Evolutionary conservation across 2,329 filamentous ascomycete species (phyloP).

Genomic region (Dothideomycetes sp.): DNA sequence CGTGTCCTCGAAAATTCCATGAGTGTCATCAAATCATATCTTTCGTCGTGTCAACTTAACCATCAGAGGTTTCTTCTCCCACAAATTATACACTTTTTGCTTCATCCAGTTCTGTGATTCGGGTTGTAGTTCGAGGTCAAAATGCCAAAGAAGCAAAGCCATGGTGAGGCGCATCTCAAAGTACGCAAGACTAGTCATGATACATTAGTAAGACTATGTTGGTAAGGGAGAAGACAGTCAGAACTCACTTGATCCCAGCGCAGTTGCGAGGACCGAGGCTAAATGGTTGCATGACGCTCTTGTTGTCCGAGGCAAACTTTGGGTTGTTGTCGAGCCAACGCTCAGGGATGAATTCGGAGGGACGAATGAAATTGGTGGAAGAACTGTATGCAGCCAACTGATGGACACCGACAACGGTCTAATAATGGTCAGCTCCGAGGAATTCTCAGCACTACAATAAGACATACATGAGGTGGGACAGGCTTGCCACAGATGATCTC

Average conservation of each 20-base stretch:
- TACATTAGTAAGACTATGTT: not conserved
- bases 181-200: constrained; percentile 23
- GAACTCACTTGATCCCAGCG: constrained; percentile 18
- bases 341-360: constrained; percentile 26
- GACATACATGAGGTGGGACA: constrained; percentile 17
- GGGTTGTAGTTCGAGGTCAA: constrained; percentile 25
- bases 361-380: constrained; percentile 21
- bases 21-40: too few relatives aligned
- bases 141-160: constrained; percentile 28
- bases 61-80: constrained; percentile 24
- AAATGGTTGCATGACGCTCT: constrained; percentile 23
- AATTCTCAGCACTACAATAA: not conserved
- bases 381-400: constrained; percentile 19
- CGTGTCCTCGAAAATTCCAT: too few relatives aligned
- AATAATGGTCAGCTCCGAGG: not conserved
- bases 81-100: constrained; percentile 23
- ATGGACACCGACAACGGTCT: constrained; percentile 15
- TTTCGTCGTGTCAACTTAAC: not conserved
- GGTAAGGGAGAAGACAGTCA: not conserved
- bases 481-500: constrained; percentile 21
- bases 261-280: constrained; percentile 26
- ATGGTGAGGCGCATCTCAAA: constrained; percentile 31
- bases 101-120: constrained; percentile 22
- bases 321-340: constrained; percentile 31
- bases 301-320: constrained; percentile 21